A percentile compares a stretch with the other conserved stretches of the same genome.
These are phyloP conservation scores for Funneliformis caledonium DNA, from an alignment of 371 early-diverging fungal genomes.

Conservation along the genomic window DNA sequence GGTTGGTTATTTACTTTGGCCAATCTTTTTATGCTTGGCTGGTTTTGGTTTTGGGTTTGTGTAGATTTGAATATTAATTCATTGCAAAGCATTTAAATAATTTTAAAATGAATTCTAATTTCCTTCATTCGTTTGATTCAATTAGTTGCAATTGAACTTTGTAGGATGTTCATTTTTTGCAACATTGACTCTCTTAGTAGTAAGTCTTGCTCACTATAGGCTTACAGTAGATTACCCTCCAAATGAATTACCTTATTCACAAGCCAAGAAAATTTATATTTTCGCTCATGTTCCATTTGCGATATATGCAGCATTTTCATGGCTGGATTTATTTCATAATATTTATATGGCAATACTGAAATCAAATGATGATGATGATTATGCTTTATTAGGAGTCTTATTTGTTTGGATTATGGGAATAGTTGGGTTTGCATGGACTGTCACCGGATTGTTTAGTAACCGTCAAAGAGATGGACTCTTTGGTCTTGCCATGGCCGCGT, in stretches of 20 bases:
- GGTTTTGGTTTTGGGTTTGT: constrained; percentile 31
- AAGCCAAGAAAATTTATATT: constrained; percentile 5
- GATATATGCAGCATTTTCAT: constrained; percentile 17
- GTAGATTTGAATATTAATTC: neutral
- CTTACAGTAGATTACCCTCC: constrained; percentile 21
- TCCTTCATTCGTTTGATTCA: neutral
- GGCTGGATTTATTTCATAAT: constrained; percentile 14
- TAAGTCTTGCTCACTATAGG: constrained; percentile 3
- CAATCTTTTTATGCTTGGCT: constrained; percentile 5
- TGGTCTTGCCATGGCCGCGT: constrained; percentile 32
- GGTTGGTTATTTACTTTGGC: constrained; percentile 19
- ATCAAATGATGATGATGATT: neutral
- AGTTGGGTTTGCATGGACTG: constrained; percentile 18
- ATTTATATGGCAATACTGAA: constrained; percentile 14
- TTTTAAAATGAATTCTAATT: neutral
- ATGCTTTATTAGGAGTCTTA: neutral
- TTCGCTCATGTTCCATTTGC: constrained; percentile 29
- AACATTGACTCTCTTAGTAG: neutral
- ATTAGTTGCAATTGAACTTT: neutral
- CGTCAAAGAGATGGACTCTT: constrained; percentile 36
- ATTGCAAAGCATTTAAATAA: too few relatives aligned
- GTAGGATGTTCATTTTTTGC: neutral
- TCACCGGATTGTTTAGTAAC: constrained; percentile 17
- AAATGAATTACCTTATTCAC: neutral
- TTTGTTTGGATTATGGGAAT: constrained; percentile 1